Percentiles rank a stretch among this genome's conserved stretches.
These are phyloP conservation scores for Yamadazyma dendronema DNA, from an alignment of 1,139 yeast genomes.

Conservation along the genomic window DNA sequence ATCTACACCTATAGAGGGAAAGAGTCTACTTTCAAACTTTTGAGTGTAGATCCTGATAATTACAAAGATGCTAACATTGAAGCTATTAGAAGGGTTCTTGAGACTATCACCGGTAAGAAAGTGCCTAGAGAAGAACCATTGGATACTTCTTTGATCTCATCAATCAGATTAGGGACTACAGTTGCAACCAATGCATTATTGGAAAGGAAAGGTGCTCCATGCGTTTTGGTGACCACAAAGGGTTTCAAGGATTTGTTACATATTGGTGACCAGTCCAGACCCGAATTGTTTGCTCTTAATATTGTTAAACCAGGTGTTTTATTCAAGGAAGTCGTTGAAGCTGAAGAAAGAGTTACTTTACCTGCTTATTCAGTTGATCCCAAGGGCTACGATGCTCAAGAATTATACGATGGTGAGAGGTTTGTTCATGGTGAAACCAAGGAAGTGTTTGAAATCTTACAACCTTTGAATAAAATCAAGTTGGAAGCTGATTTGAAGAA, in stretches of 20 bases:
- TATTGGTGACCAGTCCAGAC: slow-evolving; percentile 75
- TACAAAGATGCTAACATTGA: slow-evolving; percentile 24
- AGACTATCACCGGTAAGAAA: slow-evolving; percentile 12
- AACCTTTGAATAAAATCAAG: slow-evolving; percentile 43
- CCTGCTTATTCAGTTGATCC: slow-evolving; percentile 69
- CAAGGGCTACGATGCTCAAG: slow-evolving; percentile 24
- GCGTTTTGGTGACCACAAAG: slow-evolving; percentile 63
- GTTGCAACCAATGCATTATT: slow-evolving; percentile 76
- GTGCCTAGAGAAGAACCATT: slow-evolving; percentile 18
- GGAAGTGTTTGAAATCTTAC: slow-evolving; percentile 56
- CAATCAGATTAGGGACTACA: slow-evolving; percentile 77
- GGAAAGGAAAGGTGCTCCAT: slow-evolving; percentile 65
- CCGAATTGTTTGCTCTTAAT: slow-evolving; percentile 62
- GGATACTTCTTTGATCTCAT: slow-evolving; percentile 35
- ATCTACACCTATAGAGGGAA: slow-evolving; percentile 14
- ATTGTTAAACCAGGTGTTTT: slow-evolving; percentile 59
- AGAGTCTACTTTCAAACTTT: slow-evolving; percentile 19
- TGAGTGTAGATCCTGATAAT: slow-evolving; percentile 22
- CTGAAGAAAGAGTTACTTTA: slow-evolving; percentile 70
- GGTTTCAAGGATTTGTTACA: slow-evolving; percentile 63
- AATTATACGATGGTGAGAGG: slow-evolving; percentile 15
- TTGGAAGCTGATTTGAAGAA: slow-evolving; percentile 37
- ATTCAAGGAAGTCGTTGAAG: slow-evolving; percentile 61
- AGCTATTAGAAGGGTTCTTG: slow-evolving; percentile 22
- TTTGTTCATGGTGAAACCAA: slow-evolving; percentile 56